These are phyloP conservation scores for Periconia sp. DNA, from an alignment of 2,329 filamentous ascomycete genomes.

Conservation along the genomic window DNA sequence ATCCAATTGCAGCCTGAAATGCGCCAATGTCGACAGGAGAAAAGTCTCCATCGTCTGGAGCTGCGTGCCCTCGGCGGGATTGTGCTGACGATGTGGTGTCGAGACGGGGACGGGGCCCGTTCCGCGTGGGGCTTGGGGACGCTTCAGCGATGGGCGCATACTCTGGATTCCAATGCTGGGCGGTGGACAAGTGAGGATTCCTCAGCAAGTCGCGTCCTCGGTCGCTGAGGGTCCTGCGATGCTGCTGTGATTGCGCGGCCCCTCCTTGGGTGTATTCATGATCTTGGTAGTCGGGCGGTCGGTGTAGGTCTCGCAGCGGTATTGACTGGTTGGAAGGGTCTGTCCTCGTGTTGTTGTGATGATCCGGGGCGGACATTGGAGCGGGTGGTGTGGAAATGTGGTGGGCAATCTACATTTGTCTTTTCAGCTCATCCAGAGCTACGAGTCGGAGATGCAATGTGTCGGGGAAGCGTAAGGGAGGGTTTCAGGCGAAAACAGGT, in stretches of 20 bases:
- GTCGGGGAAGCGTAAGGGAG: not conserved
- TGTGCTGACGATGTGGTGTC: conserved; percentile 36
- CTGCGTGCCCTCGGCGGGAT: conserved; percentile 24
- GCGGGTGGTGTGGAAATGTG: conserved; percentile 28
- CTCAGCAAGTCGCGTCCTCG: conserved; percentile 51
- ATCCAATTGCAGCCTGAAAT: conserved; percentile 52
- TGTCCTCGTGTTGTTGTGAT: conserved; percentile 49
- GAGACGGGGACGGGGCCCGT: conserved; percentile 32
- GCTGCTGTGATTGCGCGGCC: conserved; percentile 27
- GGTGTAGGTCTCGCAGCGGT: conserved; percentile 63
- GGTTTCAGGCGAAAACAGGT: not conserved
- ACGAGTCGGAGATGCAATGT: conserved; percentile 4
- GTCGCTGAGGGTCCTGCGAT: conserved; percentile 52
- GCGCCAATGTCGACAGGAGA: conserved; percentile 50
- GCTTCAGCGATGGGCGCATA: conserved; percentile 58
- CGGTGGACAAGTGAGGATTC: conserved; percentile 45
- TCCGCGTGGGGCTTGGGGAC: conserved; percentile 52
- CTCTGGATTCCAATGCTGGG: conserved; percentile 44
- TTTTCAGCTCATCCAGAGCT: conserved; percentile 27
- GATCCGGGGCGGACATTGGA: conserved; percentile 54
- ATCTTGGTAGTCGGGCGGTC: conserved; percentile 38
- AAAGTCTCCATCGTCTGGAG: conserved; percentile 41
- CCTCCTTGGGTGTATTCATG: conserved; percentile 27
- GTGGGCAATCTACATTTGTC: conserved; percentile 32
- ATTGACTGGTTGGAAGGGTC: conserved; percentile 62